Conservation (phyloP, 345 rosid genomes). For the Trapa bicornis region DNA sequence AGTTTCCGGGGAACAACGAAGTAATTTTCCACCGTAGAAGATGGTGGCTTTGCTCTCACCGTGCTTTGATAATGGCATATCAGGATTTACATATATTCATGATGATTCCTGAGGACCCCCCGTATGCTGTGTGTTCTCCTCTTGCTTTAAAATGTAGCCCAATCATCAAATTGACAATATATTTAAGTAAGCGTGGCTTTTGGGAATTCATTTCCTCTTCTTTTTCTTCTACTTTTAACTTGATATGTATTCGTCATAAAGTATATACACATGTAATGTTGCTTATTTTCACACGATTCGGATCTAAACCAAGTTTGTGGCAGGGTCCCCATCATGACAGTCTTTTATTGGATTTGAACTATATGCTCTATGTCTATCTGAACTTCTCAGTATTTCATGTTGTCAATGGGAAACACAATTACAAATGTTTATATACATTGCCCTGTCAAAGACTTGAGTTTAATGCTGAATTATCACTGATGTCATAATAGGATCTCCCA, state of each 20-base stretch:
- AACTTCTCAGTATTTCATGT: background rate
- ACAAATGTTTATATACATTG: background rate
- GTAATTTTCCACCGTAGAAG: background rate
- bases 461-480: background rate
- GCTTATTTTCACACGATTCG: background rate
- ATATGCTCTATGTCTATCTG: background rate
- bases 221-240: background rate
- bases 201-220: background rate
- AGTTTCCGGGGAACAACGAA: background rate
- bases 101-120: background rate
- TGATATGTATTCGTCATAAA: background rate
- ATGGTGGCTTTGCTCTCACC: background rate
- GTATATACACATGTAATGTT: background rate
- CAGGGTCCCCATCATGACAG: background rate
- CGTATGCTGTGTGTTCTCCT: no score
- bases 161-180: background rate
- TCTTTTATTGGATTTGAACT: background rate
- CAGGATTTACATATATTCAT: background rate
- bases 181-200: background rate
- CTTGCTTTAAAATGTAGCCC: background rate
- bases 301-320: background rate
- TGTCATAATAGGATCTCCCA: background rate
- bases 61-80: background rate
- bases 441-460: background rate
- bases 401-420: background rate